Percentiles rank a stretch among this genome's conserved stretches.
These are phyloP conservation scores for Diaporthe ampelina DNA, from an alignment of 2,329 filamentous ascomycete genomes.

Conservation along the genomic window DNA sequence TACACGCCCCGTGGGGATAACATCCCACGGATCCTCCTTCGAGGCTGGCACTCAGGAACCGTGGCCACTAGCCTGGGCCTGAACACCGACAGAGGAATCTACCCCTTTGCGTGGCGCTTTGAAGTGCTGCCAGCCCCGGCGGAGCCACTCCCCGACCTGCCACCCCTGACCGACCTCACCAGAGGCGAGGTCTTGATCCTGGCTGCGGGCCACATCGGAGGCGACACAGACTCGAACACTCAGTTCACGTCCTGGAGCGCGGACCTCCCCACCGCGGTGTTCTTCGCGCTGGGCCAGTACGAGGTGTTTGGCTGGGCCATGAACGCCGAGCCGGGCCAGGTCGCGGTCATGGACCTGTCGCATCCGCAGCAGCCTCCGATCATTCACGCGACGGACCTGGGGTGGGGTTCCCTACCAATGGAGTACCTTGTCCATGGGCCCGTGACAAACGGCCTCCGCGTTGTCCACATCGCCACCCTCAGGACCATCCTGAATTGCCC, in stretches of 20 bases:
- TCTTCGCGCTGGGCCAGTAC: background rate
- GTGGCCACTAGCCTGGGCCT: background rate
- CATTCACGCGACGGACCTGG: background rate
- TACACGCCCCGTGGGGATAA: background rate
- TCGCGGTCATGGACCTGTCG: background rate
- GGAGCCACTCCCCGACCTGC: background rate
- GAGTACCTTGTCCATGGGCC: conserved; percentile 4
- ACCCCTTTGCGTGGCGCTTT: background rate
- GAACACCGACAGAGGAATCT: background rate
- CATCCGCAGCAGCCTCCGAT: background rate
- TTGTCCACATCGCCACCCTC: background rate
- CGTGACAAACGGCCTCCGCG: background rate
- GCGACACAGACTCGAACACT: background rate
- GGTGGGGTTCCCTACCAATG: background rate
- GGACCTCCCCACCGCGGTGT: background rate
- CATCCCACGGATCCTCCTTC: background rate
- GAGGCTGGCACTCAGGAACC: background rate
- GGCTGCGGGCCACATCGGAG: background rate
- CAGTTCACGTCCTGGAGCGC: background rate
- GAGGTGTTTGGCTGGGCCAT: background rate
- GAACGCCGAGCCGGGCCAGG: background rate
- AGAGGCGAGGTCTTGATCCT: background rate
- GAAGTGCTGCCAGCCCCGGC: background rate
- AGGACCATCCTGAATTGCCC: background rate
- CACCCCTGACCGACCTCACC: background rate